Base-by-base conservation (phyloP, 2,329 filamentous ascomycete species). In the Talaromyces funiculosus region DNA sequence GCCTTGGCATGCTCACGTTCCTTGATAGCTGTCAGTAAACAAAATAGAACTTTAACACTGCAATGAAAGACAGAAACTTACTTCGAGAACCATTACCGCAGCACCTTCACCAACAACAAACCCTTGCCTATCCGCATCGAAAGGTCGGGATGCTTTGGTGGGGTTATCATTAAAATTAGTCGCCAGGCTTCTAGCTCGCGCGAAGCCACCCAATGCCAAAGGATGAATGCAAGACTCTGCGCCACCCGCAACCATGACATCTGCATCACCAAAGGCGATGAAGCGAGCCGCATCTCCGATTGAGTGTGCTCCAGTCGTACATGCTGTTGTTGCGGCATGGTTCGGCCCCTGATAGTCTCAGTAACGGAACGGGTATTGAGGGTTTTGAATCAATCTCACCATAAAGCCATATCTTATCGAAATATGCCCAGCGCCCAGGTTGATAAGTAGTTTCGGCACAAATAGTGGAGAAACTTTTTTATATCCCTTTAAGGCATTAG, bases 161-260 rank as follows among this genome's bases (percentile, higher is more conserved):
- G 93, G 92, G 9, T 81, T 74, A 62, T 89, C 78, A 69, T 97
- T 97, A 77, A 86, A 95, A 3, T 81, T 83, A 0, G 90, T 96
- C 6, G 91, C 88, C 37, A 99, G 79, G 57, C 92, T 97, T 62
- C 93, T 85, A 1, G 92, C 91, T 63, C 92, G 84, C 24, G 91
- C 89, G 70, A 99, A 99, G 6, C 93, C 94, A 6, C 92, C 90
- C 66, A 97, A 89, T 1, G 93, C 90, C 45, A 99, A 81, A 9
- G 94, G 94, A 71, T 99, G 93, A 60, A 99, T 93, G 73, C 94
- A 99, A 0, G 93, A 92, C 75, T 99, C 94, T 8, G 93, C 86
- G 29, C 93, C 93, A 43, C 94, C 94, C n/a, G 94, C 92, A 8
- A 99, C 78, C 92, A 99, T 97, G 59, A 97, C 88, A 73, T 96